These are phyloP conservation scores for sorghum (Sorghum bicolor) DNA, from an alignment of 176 grass and related monocot species.

Conservation along the genomic window DNA sequence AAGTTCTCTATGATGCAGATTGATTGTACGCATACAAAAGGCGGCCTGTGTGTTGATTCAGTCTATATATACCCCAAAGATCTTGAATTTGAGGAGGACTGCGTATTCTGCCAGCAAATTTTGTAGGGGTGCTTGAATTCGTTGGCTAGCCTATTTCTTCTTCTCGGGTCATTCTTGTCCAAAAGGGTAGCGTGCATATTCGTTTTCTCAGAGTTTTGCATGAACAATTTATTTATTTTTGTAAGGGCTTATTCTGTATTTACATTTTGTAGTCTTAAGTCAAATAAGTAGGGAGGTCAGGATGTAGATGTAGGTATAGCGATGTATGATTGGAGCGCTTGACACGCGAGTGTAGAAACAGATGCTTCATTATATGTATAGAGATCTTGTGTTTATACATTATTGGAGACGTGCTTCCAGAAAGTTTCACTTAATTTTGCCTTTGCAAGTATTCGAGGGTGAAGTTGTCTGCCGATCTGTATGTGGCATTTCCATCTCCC, in stretches of 20 bases:
- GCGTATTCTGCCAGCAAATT: constrained; percentile 34
- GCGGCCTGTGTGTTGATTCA: constrained; percentile 71
- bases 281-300: neutral
- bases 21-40: constrained; percentile 86
- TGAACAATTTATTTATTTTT: neutral
- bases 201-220: neutral
- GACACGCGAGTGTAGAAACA: neutral
- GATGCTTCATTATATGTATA: neutral
- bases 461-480: neutral
- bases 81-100: constrained; percentile 27
- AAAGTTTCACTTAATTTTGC: neutral
- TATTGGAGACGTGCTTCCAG: neutral
- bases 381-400: neutral
- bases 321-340: neutral
- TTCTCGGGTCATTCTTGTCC: neutral
- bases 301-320: constrained; percentile 10
- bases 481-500: neutral
- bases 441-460: neutral
- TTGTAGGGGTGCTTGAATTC: neutral
- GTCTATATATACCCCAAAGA: constrained; percentile 62
- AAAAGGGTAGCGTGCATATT: constrained; percentile 23
- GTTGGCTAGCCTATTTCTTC: neutral
- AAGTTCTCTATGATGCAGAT: constrained; percentile 88
- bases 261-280: constrained; percentile 12
- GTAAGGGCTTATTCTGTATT: neutral